A percentile compares a stretch with the other conserved stretches of the same genome.
Conservation (phyloP, 2,329 filamentous ascomycete species). For the Epichloe aotearoae region DNA sequence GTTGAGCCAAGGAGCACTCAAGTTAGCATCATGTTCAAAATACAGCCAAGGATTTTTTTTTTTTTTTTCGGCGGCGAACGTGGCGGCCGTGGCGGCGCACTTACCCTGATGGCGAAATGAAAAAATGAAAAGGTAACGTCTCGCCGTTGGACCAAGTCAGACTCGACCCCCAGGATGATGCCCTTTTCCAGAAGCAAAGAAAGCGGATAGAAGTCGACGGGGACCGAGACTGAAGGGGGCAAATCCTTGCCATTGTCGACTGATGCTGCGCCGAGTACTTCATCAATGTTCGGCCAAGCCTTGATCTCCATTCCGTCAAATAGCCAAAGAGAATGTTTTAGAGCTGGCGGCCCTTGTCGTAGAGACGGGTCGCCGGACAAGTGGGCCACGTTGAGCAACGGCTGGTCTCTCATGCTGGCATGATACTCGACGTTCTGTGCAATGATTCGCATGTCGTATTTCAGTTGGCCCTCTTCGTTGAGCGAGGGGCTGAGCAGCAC, state of each 20-base stretch:
- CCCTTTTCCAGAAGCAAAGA: conserved; percentile 81
- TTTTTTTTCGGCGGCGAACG: no score
- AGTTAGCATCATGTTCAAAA: neutral
- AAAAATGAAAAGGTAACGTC: conserved; percentile 87
- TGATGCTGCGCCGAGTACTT: conserved; percentile 61
- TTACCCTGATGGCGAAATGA: conserved; percentile 73
- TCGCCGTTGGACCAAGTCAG: conserved; percentile 82
- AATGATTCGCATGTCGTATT: conserved; percentile 97
- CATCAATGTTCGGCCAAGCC: conserved; percentile 78
- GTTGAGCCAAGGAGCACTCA: neutral
- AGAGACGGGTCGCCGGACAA: conserved; percentile 12
- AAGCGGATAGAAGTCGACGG: conserved; percentile 90
- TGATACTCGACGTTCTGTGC: conserved; percentile 96
- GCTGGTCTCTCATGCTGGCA: conserved; percentile 79
- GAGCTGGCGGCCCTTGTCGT: conserved; percentile 26
- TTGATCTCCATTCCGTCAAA: conserved; percentile 82
- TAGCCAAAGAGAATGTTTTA: conserved; percentile 85
- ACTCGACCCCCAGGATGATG: conserved; percentile 79
- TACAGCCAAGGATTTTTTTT: neutral
- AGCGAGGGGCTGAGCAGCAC: conserved; percentile 80
- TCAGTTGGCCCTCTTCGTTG: conserved; percentile 70
- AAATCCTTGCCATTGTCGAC: conserved; percentile 55
- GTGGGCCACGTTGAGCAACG: conserved; percentile 24
- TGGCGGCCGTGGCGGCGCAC: conserved; percentile 16
- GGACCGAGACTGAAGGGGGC: conserved; percentile 60